A percentile compares a stretch with the other conserved stretches of the same genome.
phyloP scores from a whole-genome alignment of 352 stramenopile species.

The Globisporangium spiculum region DNA sequence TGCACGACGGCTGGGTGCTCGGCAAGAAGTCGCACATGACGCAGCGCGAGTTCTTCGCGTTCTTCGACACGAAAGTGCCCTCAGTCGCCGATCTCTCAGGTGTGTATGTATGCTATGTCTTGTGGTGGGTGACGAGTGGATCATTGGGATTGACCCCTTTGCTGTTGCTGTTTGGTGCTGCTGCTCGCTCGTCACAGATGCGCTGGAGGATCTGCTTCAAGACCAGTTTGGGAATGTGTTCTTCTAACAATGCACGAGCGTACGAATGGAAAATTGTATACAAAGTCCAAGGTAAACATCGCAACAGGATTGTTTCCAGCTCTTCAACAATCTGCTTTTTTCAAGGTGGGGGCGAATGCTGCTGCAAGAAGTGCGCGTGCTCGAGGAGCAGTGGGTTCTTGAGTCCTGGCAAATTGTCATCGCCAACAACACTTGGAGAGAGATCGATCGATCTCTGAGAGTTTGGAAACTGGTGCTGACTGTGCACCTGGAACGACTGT shows the following conservation, averaged over 20 bases:
- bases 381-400: too few relatives aligned
- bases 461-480: too few relatives aligned
- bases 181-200: constrained; percentile 25
- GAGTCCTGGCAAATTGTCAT: too few relatives aligned
- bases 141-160: neutral
- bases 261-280: neutral
- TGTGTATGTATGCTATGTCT: constrained; percentile 10
- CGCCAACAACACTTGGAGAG: too few relatives aligned
- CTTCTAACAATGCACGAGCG: constrained; percentile 24
- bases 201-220: constrained; percentile 37
- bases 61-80: constrained; percentile 63
- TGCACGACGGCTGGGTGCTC: constrained; percentile 54
- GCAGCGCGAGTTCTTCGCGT: constrained; percentile 50
- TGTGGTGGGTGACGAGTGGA: neutral
- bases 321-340: neutral
- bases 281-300: neutral
- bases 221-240: constrained; percentile 59
- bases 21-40: constrained; percentile 45
- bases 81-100: constrained; percentile 52
- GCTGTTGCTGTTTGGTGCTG: neutral
- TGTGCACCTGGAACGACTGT: too few relatives aligned
- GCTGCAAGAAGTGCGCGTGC: neutral
- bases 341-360: neutral
- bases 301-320: neutral
- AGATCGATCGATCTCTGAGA: too few relatives aligned